Base-by-base conservation (phyloP, 805 yeast species). In the Cyberlindnera maclurae region DNA sequence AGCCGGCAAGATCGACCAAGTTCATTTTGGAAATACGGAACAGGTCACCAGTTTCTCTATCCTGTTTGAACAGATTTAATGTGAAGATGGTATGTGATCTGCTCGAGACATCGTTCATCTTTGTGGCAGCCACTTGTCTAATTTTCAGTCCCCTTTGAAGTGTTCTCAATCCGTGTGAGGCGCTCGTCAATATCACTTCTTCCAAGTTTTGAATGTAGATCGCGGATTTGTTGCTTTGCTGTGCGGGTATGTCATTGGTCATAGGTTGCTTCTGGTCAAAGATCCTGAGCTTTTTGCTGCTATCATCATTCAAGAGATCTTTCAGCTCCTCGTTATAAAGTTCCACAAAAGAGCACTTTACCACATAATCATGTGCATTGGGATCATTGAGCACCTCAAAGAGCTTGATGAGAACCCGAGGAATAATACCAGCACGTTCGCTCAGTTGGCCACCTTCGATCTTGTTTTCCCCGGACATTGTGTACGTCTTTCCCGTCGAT, bases 1-100 rank as follows among this genome's bases (percentile, higher is more conserved):
- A 84, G 1, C 98, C 97, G 0, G 97, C 98, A 46, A 90, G 68
- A 63, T 90, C 97, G 5, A 90, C 97, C 16, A 89, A 65, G 56
- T 89, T 87, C 67, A 87, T 76, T 52, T 86, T 87, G 6, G 88
- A 78, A 17, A 71, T 60, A 44, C 77, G 64, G 43, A 71, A 70
- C 17, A 65, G 49, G 40, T 74, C 79, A 16, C 62, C 63, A 15
- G 59, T 67, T 59, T 36, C 73, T 64, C 41, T 38, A 17, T 54
- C 51, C 41, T 68, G 70, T 49, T 68, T 74, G 52, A 71, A 73
- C 26, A 83, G 58, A 33, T 70, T 71, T 22, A 83, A 68, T 3
- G 88, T 76, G 58, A 83, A 82, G 4, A 83, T 78, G 1, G 90
- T 78, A 55, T 83, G 94, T 0, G 89, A 81, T 54, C 94, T 67